Base-by-base conservation (phyloP, 345 rosid species). In the Ceriops decandra region DNA sequence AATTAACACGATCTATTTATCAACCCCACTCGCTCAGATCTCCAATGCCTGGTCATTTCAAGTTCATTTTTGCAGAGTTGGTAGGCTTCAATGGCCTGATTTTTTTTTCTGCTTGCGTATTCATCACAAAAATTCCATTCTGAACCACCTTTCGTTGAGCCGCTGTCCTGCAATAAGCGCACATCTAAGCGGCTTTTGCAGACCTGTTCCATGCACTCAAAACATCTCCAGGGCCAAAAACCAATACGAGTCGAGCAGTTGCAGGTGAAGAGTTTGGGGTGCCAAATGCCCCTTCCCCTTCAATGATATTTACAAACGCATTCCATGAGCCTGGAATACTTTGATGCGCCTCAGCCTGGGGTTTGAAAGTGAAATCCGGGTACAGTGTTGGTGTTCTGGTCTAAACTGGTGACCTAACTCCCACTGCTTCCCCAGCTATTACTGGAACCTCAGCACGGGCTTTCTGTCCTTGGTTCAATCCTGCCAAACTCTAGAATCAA, bases 371-470 rank as follows among this genome's bases (percentile, higher is more conserved):
- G 77, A 88, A 95, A 77, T 89, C 99, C 0, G 91, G 82, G 72
- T 80, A 95, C 86, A 91, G 86, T 52, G 97, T 77, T 0, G 95
- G 95, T 24, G 97, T 91, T 75, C 90, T 76, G 1, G 99, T 95
- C 79, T 85, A 89, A 8, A 89, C 95, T 1, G 92, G 89, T 1
- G 97, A 91, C 16, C 69, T 63, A 0, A 88, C 78, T 63, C 93
- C 99, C 95, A 95, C 85, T 10, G 97, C 86, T 84, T 95, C 93
- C 60, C 95, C 95, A 1, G 97, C 97, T 54, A 95, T 85, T n/a
- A 95, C 68, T 66, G 85, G 73, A 13, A 91, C 97, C 76, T 82
- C 81, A 1, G 81, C 89, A 5, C 95, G 96, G 3, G 91, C 81
- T 49, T 60, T 57, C 79, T 90, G 91, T 53, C 4, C 31, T 30